Evolutionary conservation across 768 basidiomycete genomes (phyloP), one percentile per base, ranked within the genome.

Genomic region (Arthromyces matolae): DNA sequence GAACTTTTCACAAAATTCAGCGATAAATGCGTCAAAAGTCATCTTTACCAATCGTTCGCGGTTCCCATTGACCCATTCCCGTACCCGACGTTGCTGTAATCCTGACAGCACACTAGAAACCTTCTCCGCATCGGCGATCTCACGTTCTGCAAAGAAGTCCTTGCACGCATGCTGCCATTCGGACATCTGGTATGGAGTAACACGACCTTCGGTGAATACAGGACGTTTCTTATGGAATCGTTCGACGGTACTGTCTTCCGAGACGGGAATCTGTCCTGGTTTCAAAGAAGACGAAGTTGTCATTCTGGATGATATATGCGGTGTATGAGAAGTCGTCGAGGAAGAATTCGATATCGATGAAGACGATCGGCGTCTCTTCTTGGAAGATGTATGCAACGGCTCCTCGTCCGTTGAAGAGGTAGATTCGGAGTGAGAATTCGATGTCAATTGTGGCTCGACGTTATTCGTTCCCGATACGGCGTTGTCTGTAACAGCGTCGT

Each of bases 11-110:
- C 42, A 20, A 4, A 60, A 5, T 20, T 52, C 51, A 2, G 25
- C 8, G 40, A 55, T 49, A 27, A 58, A 61, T 4, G 44, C 49
- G 2, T 25, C 16, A 39, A 57, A 61, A 12, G 49, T 29, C 1
- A 59, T 29, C 1, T 6, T 29, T 1, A 46, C 22, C 4, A 61
- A 27, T 4, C 14, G 23, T 5, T 19, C 47, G n/a, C 31, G 19
- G 6, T 61, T 47, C 9, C 35, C 32, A 1, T 22, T 14, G n/a
- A 53, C 38, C 52, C 57, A 59, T 31, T 51, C 41, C 13, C 22
- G n/a, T 9, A 53, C 42, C 0, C 28, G 8, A 5, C 31, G 8
- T 18, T 54, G 41, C 5, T 44, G 40, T 32, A 57, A 33, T 0
- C 46, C 28, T 5, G 25, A 18, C 9, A 49, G 13, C 9, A 45